A percentile compares a stretch with the other conserved stretches of the same genome.
Evolutionary conservation across 2,329 filamentous ascomycete genomes (phyloP).

Genomic region (Mollisia scopiformis): DNA sequence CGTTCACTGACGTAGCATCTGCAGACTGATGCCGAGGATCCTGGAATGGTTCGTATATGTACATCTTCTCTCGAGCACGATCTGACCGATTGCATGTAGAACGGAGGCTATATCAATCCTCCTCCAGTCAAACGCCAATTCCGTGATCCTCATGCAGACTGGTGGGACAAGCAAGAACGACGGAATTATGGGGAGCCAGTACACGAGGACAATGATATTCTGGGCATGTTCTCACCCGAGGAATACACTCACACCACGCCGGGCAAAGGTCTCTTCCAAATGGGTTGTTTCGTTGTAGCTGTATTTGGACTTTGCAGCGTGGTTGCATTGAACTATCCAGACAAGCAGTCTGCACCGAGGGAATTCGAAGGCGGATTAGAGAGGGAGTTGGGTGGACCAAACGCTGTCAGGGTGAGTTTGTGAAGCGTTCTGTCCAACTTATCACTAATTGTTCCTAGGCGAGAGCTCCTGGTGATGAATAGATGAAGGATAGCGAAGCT

Average conservation of each 20-base stretch:
- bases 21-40: slow-evolving; percentile 62
- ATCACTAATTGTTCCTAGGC: slow-evolving; percentile 44
- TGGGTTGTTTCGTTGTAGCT: slow-evolving; percentile 67
- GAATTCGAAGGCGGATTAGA: slow-evolving; percentile 75
- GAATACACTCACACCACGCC: slow-evolving; percentile 84
- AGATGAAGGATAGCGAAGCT: slow-evolving; percentile 31
- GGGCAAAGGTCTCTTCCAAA: slow-evolving; percentile 68
- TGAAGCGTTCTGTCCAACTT: background rate
- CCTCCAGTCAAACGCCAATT: slow-evolving; percentile 82
- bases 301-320: slow-evolving; percentile 68
- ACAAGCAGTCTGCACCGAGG: slow-evolving; percentile 68
- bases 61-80: background rate
- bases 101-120: slow-evolving; percentile 83
- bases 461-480: slow-evolving; percentile 55
- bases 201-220: slow-evolving; percentile 93
- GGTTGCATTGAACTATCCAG: slow-evolving; percentile 72
- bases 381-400: slow-evolving; percentile 73
- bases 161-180: slow-evolving; percentile 98
- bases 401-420: slow-evolving; percentile 65
- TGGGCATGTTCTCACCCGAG: slow-evolving; percentile 87
- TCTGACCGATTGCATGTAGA: slow-evolving; percentile 50
- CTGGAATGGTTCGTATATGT: slow-evolving; percentile 59
- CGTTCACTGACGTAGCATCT: slow-evolving; percentile 23
- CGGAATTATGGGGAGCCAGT: slow-evolving; percentile 96
- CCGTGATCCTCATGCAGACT: slow-evolving; percentile 89